These are phyloP conservation scores for Raphanus hybrid DNA, from an alignment of 441 rosid genomes.

Conservation along the genomic window DNA sequence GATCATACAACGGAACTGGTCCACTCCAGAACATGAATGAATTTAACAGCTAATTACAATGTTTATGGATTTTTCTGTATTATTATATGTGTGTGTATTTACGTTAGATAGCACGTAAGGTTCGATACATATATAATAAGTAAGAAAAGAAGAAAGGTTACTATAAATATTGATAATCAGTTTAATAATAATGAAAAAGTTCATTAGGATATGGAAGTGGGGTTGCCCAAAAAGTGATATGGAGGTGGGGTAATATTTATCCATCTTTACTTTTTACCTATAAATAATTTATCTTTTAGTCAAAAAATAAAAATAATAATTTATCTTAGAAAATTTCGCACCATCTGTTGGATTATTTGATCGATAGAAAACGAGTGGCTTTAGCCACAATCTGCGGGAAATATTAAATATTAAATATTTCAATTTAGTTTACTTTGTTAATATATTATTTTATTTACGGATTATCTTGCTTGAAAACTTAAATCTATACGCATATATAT, in stretches of 20 bases:
- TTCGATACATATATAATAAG: conserved; percentile 22
- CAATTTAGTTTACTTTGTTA: neutral
- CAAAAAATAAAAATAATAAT: too few species aligned
- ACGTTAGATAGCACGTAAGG: conserved; percentile 22
- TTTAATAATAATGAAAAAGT: too few species aligned
- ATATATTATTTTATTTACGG: neutral
- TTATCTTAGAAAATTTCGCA: neutral
- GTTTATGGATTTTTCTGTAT: conserved; percentile 1
- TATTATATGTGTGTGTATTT: neutral
- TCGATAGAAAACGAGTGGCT: neutral
- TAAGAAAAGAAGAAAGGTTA: neutral
- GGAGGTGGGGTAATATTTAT: too few species aligned
- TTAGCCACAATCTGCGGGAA: conserved; percentile 9
- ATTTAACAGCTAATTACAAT: conserved; percentile 34
- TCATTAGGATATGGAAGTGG: too few species aligned
- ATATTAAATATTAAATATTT: neutral
- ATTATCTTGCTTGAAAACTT: neutral
- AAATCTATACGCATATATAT: neutral
- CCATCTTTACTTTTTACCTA: neutral
- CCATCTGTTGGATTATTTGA: neutral
- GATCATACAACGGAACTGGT: conserved; percentile 34
- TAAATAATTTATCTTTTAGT: neutral
- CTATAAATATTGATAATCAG: neutral
- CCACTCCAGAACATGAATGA: conserved; percentile 21
- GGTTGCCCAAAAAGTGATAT: too few species aligned